These are phyloP conservation scores for Chaetothyriales sp. DNA, from an alignment of 2,329 filamentous ascomycete genomes.

Conservation along the genomic window DNA sequence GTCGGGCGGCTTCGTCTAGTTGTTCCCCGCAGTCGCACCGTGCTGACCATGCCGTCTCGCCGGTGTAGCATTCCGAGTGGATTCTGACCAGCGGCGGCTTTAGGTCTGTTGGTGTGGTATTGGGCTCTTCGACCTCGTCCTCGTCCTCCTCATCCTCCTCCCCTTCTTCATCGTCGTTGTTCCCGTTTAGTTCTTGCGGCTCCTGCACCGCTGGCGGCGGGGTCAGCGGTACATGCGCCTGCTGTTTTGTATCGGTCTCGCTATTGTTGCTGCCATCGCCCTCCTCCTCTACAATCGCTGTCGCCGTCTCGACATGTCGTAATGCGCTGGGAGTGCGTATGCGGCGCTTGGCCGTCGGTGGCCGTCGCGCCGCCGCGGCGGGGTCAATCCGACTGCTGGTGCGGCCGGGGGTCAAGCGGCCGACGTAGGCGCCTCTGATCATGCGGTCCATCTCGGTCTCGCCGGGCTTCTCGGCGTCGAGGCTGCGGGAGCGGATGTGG, in stretches of 20 bases:
- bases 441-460: conserved; percentile 51
- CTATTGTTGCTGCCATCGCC: not conserved
- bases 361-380: conserved; percentile 2
- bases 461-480: conserved; percentile 30
- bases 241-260: not conserved
- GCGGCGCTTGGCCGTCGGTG: not conserved
- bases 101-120: not conserved
- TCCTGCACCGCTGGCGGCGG: not conserved
- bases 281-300: conserved; percentile 8
- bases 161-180: not conserved
- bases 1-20: conserved; percentile 80
- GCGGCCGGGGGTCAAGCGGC: conserved; percentile 70
- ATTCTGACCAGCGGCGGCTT: conserved; percentile 69
- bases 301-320: conserved; percentile 14
- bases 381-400: conserved; percentile 53
- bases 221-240: not conserved
- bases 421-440: conserved; percentile 85
- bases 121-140: not conserved
- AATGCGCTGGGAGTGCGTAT: conserved; percentile 12
- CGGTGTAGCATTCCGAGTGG: conserved; percentile 96
- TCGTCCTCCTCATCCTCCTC: no score
- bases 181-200: not conserved
- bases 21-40: conserved; percentile 97
- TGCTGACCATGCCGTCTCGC: conserved; percentile 95
- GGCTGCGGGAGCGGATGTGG: conserved; percentile 57